Conservation (phyloP, 345 rosid genomes). For the Syzygium aromaticum region DNA sequence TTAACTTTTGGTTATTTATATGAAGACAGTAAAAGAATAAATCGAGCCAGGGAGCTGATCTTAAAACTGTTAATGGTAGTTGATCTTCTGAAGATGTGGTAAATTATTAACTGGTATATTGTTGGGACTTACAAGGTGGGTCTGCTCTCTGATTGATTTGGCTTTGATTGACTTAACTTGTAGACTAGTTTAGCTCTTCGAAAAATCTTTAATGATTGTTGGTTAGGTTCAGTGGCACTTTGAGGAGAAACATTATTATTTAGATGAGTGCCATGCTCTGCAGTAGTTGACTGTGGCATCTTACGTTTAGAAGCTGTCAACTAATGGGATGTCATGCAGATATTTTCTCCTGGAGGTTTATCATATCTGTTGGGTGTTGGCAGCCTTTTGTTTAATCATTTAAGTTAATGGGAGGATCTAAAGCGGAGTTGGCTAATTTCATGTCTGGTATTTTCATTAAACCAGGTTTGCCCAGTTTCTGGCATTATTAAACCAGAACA, state of each 20-base stretch:
- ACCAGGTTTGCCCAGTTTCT: slow-evolving; percentile 73
- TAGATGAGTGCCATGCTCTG: neutral
- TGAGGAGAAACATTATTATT: neutral
- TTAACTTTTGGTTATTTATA: slow-evolving; percentile 22
- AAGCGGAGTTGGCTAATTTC: neutral
- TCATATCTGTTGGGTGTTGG: neutral
- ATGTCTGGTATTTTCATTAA: slow-evolving; percentile 10
- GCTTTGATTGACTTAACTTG: neutral
- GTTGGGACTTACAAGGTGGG: neutral
- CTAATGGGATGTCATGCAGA: neutral
- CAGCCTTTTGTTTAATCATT: neutral
- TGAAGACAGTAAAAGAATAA: neutral
- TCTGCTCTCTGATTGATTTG: neutral
- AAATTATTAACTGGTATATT: neutral
- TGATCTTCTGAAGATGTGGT: neutral
- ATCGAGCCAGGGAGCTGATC: neutral
- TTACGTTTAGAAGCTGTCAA: neutral
- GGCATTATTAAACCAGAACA: slow-evolving; percentile 63
- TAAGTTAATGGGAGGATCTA: neutral
- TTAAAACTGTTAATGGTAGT: neutral
- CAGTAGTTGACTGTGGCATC: neutral
- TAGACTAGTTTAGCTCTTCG: neutral
- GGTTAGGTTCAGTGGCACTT: neutral
- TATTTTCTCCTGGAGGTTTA: neutral
- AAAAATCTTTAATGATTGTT: neutral